Base-by-base conservation (phyloP, 1,139 yeast species). In the Protomyces gravidus region DNA sequence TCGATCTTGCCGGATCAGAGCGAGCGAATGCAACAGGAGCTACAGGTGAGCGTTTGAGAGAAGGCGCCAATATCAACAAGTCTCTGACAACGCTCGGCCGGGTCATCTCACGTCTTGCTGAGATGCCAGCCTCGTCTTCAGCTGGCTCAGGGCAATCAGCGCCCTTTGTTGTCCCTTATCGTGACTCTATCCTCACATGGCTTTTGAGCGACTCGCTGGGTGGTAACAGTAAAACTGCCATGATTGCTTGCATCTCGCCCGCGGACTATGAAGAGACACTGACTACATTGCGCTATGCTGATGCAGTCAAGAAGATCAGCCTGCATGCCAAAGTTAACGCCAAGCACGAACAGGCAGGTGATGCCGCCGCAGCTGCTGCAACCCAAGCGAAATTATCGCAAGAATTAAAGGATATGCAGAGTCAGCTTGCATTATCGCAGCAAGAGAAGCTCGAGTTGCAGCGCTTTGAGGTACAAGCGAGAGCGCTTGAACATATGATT, bases 1-100 rank as follows among this genome's bases (percentile, higher is more conserved):
- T 86, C 0, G 95, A 86, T 72, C 74, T 86, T 64, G 95, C 95
- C 0, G 95, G 95, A 0, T 84, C 89, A 0, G 95, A 86, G 69
- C 74, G 90, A 60, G 80, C 84, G 9, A 71, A 74, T 17, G 78
- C 83, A 19, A 80, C 88, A 0, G 86, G 86, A 27, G 78, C 85
- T 1, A 80, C 78, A 25, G 88, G 86, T 1, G 80, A 79, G 11
- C 73, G 94, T 50, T 76, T 85, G 55, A 78, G 83, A 64, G 95
- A 86, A 69, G 94, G 94, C 0, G 77, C 83, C 6, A 80, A 82
- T 63, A 86, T 86, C 67, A 86, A 86, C 71, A 84, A 84, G 68
- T 84, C 89, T 0, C 73, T 86, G 61, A 82, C 89, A 0, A 85
- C 89, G 0, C 73, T 86, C 23, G 94, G 95, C 0, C 72, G 95